Percentiles rank a stretch among this genome's conserved stretches.
phyloP scores from a whole-genome alignment of 2,329 filamentous ascomycete genomes.

The Camillea tinctor region DNA sequence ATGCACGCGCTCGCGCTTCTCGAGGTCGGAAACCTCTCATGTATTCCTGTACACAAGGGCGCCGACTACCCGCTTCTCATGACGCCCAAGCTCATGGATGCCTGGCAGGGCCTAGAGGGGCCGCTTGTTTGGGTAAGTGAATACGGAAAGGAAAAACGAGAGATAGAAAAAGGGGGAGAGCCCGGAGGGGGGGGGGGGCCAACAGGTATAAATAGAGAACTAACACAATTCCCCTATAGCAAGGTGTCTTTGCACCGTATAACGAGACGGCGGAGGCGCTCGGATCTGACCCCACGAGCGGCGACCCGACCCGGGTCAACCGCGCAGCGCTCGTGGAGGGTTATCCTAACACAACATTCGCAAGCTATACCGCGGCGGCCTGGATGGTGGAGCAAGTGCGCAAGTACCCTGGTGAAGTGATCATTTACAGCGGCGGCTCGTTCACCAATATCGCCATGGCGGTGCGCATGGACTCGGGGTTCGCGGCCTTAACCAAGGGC shows the following conservation, averaged over 20 bases:
- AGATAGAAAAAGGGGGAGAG: background rate
- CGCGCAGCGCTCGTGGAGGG: conserved; percentile 44
- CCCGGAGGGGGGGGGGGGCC: no score
- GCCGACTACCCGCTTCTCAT: conserved; percentile 47
- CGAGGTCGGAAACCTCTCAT: conserved; percentile 44
- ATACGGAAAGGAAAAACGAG: background rate
- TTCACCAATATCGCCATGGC: conserved; percentile 50
- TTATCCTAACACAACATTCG: conserved; percentile 43
- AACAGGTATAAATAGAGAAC: background rate
- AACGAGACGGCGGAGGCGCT: conserved; percentile 41
- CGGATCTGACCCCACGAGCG: conserved; percentile 45
- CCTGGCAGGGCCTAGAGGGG: conserved; percentile 45
- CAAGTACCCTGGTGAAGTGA: conserved; percentile 49
- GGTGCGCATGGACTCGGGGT: conserved; percentile 43
- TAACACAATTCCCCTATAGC: conserved; percentile 17
- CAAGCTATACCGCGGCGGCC: conserved; percentile 39
- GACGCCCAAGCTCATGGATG: conserved; percentile 41
- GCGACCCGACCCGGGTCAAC: conserved; percentile 41
- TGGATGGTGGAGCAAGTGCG: conserved; percentile 49
- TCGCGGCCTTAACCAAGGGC: conserved; percentile 45
- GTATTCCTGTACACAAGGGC: conserved; percentile 48
- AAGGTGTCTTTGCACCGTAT: conserved; percentile 44
- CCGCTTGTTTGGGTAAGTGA: conserved; percentile 43
- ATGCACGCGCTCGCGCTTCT: conserved; percentile 47
- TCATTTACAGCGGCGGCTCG: conserved; percentile 45